A percentile compares a stretch with the other conserved stretches of the same genome.
Evolutionary conservation across 2,329 filamentous ascomycete species (phyloP).

Genomic region (Penicillium rolfsii): DNA sequence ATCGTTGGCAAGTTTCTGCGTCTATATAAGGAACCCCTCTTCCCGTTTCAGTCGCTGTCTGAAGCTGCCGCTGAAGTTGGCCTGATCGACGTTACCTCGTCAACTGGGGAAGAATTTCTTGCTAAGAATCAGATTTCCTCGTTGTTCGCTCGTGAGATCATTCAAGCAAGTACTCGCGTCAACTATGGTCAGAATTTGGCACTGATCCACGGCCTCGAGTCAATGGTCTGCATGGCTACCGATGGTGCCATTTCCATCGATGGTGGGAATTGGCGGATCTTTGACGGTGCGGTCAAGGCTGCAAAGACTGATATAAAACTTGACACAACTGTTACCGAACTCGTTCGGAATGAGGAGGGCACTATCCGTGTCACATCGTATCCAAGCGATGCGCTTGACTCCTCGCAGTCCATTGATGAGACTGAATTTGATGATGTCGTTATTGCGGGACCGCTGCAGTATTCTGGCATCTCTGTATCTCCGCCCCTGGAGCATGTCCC

Average conservation of each 20-base stretch:
- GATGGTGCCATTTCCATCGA: conserved; percentile 77
- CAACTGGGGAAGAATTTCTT: conserved; percentile 75
- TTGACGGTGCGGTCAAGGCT: conserved; percentile 73
- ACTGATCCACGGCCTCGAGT: conserved; percentile 84
- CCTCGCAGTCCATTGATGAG: conserved; percentile 18
- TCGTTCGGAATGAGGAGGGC: conserved; percentile 50
- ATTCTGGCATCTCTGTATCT: conserved; percentile 65
- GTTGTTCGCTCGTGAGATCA: conserved; percentile 74
- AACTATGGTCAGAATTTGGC: conserved; percentile 91
- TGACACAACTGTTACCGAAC: conserved; percentile 68
- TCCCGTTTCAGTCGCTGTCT: conserved; percentile 80
- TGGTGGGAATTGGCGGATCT: conserved; percentile 95
- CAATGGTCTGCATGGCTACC: conserved; percentile 90
- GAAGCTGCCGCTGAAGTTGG: conserved; percentile 68
- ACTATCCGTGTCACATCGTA: conserved; percentile 52
- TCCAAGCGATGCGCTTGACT: conserved; percentile 19
- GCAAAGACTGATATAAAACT: conserved; percentile 65
- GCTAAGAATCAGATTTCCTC: conserved; percentile 67
- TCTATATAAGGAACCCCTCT: conserved; percentile 79
- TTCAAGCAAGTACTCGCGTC: conserved; percentile 88
- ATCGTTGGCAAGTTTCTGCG: conserved; percentile 74
- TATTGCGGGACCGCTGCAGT: conserved; percentile 82
- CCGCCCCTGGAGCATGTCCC: conserved; percentile 57
- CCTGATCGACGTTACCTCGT: conserved; percentile 65
- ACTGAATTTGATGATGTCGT: conserved; percentile 74